Conservation (phyloP, 108 stramenopile genomes). For the Fistulifera pelliculosa region DNA sequence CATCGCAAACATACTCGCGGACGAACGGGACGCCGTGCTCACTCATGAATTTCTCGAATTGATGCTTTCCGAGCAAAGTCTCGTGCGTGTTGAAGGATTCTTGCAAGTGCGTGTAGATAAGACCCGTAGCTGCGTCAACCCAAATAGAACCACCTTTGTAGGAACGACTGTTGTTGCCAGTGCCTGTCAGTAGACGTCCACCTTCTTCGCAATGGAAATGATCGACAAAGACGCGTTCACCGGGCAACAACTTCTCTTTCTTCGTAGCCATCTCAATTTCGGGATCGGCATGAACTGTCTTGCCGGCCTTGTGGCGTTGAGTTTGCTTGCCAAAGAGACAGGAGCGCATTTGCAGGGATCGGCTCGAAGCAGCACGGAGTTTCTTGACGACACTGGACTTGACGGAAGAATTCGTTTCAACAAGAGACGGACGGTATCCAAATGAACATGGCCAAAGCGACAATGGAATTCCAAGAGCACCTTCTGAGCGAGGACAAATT, state of each 20-base stretch:
- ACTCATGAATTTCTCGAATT: slow-evolving; percentile 1
- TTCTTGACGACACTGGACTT: slow-evolving; percentile 1
- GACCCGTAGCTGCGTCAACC: too few relatives aligned
- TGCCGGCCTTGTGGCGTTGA: not conserved
- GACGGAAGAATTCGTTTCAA: not conserved
- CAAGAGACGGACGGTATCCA: too few relatives aligned
- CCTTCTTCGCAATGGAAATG: slow-evolving; percentile 23
- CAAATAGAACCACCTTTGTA: too few relatives aligned
- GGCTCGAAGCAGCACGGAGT: not conserved
- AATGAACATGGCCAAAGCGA: slow-evolving; percentile 9
- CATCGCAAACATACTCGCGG: slow-evolving; percentile 5
- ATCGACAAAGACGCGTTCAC: slow-evolving; percentile 33
- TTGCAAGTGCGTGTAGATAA: too few relatives aligned
- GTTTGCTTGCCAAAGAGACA: slow-evolving; percentile 9
- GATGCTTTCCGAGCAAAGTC: not conserved
- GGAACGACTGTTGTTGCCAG: too few relatives aligned
- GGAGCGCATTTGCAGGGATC: not conserved
- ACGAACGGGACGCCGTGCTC: slow-evolving; percentile 8
- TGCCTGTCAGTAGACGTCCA: slow-evolving; percentile 5
- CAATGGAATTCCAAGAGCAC: slow-evolving; percentile 20
- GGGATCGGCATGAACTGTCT: not conserved
- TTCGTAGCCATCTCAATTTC: slow-evolving; percentile 8
- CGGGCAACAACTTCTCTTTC: slow-evolving; percentile 20
- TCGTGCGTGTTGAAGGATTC: slow-evolving; percentile 11
- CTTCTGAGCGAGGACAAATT: slow-evolving; percentile 25